These are phyloP conservation scores for Erysiphe pulchra DNA, from an alignment of 2,329 filamentous ascomycete genomes.

Conservation along the genomic window DNA sequence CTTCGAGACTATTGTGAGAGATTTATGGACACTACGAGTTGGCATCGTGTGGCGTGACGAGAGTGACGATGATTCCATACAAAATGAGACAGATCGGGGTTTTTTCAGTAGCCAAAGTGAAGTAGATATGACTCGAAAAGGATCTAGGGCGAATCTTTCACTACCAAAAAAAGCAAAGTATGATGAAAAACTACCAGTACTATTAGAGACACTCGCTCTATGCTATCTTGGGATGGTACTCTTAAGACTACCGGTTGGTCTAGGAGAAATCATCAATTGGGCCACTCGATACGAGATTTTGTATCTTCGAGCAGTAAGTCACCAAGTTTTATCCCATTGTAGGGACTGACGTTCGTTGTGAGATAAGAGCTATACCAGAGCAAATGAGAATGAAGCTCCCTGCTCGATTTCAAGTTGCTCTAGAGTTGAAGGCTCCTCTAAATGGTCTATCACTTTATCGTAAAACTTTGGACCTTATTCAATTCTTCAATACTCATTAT, in stretches of 20 bases:
- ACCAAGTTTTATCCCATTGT: neutral
- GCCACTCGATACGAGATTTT: conserved; percentile 39
- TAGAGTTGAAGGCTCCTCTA: conserved; percentile 26
- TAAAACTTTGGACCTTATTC: conserved; percentile 31
- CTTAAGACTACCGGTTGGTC: conserved; percentile 47
- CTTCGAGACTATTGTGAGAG: conserved; percentile 53
- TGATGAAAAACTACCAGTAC: conserved; percentile 24
- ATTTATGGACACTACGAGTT: conserved; percentile 49
- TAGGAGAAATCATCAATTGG: conserved; percentile 49
- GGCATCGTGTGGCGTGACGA: conserved; percentile 16
- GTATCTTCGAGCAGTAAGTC: conserved; percentile 41
- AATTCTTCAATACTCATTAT: conserved; percentile 41
- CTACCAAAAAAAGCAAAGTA: neutral
- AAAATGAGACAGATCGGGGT: conserved; percentile 10
- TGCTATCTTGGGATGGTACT: conserved; percentile 60
- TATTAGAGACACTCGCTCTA: conserved; percentile 50
- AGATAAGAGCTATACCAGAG: conserved; percentile 31
- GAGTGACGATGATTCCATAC: conserved; percentile 12
- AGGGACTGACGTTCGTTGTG: neutral
- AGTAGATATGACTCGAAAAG: conserved; percentile 11
- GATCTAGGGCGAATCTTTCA: conserved; percentile 11
- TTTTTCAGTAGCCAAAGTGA: conserved; percentile 15
- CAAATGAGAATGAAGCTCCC: conserved; percentile 42
- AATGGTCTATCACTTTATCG: conserved; percentile 34
- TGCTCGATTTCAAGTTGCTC: conserved; percentile 27